phyloP scores from a whole-genome alignment of 2,329 filamentous ascomycete species.

The Myriosclerotinia curreyana region DNA sequence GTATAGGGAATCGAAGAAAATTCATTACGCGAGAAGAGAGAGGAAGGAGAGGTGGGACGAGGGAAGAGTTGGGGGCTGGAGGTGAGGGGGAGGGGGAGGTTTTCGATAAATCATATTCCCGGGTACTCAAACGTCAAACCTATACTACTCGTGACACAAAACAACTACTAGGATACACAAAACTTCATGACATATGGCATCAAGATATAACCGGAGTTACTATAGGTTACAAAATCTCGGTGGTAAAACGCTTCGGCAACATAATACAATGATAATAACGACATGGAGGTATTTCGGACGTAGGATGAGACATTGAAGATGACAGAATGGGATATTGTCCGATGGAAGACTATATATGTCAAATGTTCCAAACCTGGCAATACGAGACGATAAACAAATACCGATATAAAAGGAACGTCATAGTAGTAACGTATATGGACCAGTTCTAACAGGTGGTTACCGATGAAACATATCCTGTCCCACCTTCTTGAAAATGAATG shows the following conservation, averaged over 20 bases:
- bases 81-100: slow-evolving; percentile 48
- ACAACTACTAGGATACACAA: background rate
- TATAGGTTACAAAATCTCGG: background rate
- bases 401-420: background rate
- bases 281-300: too few relatives aligned
- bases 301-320: background rate
- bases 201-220: background rate
- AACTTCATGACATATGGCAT: background rate
- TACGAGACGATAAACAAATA: background rate
- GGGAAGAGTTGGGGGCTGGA: slow-evolving; percentile 90
- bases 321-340: background rate
- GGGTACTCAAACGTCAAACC: background rate
- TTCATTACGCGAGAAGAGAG: slow-evolving; percentile 78
- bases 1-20: slow-evolving; percentile 75
- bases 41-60: slow-evolving; percentile 94
- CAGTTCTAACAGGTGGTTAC: background rate
- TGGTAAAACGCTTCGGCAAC: background rate
- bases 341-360: background rate
- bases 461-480: background rate
- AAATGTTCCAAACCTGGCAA: background rate
- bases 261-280: background rate
- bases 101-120: background rate
- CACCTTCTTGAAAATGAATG: background rate
- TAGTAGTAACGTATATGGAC: background rate
- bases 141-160: background rate